Base-by-base conservation (phyloP, 768 basidiomycete genomes). In the Naematelia aurantialba region DNA sequence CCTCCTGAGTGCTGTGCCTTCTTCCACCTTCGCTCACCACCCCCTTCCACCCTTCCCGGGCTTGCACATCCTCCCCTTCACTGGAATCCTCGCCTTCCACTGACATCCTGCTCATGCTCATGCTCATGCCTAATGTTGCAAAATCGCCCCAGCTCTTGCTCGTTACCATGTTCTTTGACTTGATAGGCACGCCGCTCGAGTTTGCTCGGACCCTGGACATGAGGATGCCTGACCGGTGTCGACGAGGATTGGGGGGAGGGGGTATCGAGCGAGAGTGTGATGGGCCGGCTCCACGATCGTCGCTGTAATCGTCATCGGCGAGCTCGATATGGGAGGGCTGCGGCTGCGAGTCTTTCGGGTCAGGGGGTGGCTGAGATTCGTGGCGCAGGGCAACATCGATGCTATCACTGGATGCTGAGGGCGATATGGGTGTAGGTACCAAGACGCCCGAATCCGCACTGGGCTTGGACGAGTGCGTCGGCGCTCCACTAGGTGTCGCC, bases 211-310 rank as follows among this genome's bases (percentile, higher is more conserved):
- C 70, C 19, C 68, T 62, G 0, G 72, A 71, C 61, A 76, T 66
- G 34, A 74, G 61, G 3, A 76, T 61, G 5, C 74, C 72, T 10
- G 67, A 66, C n/a, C 73, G 65, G 59, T 76, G 73, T 66, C 71
- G 49, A 5, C 75, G 61, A 10, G 72, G 70, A 24, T 62, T 66
- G 22, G 69, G 66, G 3, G 70, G 68, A 4, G 72, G 74, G 10
- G 74, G 72, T 29, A 75, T 73, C 22, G 42, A 27, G 13, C 31
- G 42, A 22, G 30, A 25, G 34, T 42, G 14, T 10, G 22, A 50
- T 24, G 48, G 27, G 19, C 48, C 48, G 26, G 48, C 48, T 50
- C 24, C 48, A 50, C 48, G 17, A 50, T n/a, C n/a, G n/a, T n/a
- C n/a, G n/a, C n/a, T n/a, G n/a, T n/a, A n/a, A n/a, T n/a, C n/a